Conservation (phyloP, 257 asterid genomes). For the Penstemon davidsonii region DNA sequence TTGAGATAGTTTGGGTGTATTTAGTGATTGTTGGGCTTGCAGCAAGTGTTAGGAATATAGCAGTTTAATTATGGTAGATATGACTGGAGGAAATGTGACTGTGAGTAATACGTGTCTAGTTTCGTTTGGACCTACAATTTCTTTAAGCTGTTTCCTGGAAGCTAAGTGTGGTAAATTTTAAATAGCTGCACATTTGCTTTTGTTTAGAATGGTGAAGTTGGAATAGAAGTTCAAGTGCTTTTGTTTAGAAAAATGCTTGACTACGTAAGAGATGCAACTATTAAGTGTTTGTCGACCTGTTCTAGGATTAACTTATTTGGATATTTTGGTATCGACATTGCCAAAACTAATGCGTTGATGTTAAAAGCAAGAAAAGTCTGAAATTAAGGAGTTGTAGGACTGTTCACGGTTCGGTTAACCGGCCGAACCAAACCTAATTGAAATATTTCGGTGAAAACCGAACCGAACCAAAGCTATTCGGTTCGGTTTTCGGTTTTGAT, state of each 20-base stretch:
- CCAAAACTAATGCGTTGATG: neutral
- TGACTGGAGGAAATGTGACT: neutral
- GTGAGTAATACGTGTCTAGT: neutral
- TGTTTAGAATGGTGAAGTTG: too few species aligned
- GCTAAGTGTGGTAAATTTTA: neutral
- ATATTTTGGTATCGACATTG: neutral
- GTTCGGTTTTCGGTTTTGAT: too few species aligned
- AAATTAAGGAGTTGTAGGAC: neutral
- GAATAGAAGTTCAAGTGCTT: neutral
- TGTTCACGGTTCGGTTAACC: too few species aligned
- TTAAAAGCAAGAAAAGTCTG: neutral
- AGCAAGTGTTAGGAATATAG: neutral
- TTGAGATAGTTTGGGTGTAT: neutral
- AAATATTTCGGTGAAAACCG: too few species aligned
- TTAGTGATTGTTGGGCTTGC: neutral
- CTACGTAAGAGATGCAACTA: neutral
- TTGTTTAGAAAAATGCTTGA: neutral
- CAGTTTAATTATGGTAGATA: neutral
- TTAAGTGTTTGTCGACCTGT: neutral
- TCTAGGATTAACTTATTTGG: conserved; percentile 5
- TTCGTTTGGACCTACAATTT: neutral
- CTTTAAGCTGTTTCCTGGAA: neutral
- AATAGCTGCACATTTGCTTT: too few species aligned
- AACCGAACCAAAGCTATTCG: too few species aligned
- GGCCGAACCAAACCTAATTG: too few species aligned